Evolutionary conservation across 352 stramenopile genomes (phyloP).

Genomic region (Globisporangium cystogenes): DNA sequence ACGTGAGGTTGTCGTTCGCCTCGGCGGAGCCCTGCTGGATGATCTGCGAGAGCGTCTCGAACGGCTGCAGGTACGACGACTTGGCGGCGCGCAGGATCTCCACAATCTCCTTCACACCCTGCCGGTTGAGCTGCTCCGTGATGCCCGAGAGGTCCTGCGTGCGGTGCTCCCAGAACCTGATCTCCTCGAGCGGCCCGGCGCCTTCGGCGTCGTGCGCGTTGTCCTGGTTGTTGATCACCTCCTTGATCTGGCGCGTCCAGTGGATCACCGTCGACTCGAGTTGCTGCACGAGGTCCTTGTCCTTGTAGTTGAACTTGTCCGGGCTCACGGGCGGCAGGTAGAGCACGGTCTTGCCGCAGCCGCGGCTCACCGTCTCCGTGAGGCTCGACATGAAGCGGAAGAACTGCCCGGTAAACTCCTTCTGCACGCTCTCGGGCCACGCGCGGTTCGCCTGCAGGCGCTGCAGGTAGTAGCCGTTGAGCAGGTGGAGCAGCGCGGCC

Average conservation of each 20-base stretch:
- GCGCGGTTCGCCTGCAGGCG: constrained; percentile 70
- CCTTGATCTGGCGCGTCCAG: constrained; percentile 97
- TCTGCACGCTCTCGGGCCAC: constrained; percentile 92
- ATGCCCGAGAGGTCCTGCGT: constrained; percentile 92
- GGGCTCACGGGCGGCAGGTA: constrained; percentile 88
- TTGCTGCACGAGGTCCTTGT: constrained; percentile 95
- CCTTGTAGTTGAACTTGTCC: constrained; percentile 80
- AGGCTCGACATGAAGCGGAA: constrained; percentile 94
- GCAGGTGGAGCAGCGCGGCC: constrained; percentile 73
- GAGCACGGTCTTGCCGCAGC: constrained; percentile 91
- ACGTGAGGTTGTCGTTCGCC: constrained; percentile 93
- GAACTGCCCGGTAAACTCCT: constrained; percentile 93
- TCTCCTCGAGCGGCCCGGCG: constrained; percentile 91
- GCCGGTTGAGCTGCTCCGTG: constrained; percentile 89
- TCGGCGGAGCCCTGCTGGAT: constrained; percentile 90
- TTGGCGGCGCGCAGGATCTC: constrained; percentile 85
- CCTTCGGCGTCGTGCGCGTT: constrained; percentile 89
- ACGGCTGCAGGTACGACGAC: constrained; percentile 92
- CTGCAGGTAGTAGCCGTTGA: constrained; percentile 83
- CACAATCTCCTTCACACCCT: constrained; percentile 89
- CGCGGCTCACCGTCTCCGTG: constrained; percentile 90
- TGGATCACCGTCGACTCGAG: constrained; percentile 96
- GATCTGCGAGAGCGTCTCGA: constrained; percentile 89
- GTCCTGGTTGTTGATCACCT: constrained; percentile 95
- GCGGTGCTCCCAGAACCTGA: constrained; percentile 94